Base-by-base conservation (phyloP, 2,329 filamentous ascomycete species). In the Sclerotinia spermophila region DNA sequence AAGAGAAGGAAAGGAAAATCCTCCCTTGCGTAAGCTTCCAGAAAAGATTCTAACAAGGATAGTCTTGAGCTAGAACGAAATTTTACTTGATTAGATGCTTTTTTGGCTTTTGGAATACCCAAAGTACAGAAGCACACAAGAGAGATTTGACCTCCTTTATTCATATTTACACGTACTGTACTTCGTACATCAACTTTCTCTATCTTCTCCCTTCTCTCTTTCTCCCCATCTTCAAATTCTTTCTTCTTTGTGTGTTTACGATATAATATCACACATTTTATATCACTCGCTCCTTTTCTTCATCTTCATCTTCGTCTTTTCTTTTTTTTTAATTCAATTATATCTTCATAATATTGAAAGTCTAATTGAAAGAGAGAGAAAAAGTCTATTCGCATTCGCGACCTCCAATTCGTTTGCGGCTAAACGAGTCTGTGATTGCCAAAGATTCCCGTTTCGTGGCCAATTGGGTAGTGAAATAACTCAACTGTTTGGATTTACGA, bases 401-500 rank as follows among this genome's bases (percentile, higher is more conserved):
- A 44, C 42, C 5, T 30, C 19, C 11, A 7, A 64, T 33, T 38
- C 13, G 40, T 38, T 65, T n/a, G 30, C n/a, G 48, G 61, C 58
- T 38, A 27, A n/a, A 38, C 13, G 45, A 48, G 62, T 53, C 24
- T n/a, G 17, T 27, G 15, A 53, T 51, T 65, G 45, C 62, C 53
- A n/a, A 62, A 53, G 19, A 40, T 17, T 53, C 24, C 62, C 27
- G n/a, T n/a, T 56, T 69, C 33, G 30, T 72, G 69, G 60, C 44
- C 67, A 69, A 62, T 64, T 69, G 56, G 56, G 24, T 69, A 64
- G 56, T 62, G 35, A 30, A 53, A 60, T 38, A 64, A 44, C 45
- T n/a, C n/a, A n/a, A n/a, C n/a, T n/a, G 13, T 35, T 30, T 35
- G 67, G 62, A 62, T 35, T 40, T 27, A 53, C 33, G 48, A 65